phyloP scores from a whole-genome alignment of 2,329 filamentous ascomycete genomes.

The Ophiostoma australiae region DNA sequence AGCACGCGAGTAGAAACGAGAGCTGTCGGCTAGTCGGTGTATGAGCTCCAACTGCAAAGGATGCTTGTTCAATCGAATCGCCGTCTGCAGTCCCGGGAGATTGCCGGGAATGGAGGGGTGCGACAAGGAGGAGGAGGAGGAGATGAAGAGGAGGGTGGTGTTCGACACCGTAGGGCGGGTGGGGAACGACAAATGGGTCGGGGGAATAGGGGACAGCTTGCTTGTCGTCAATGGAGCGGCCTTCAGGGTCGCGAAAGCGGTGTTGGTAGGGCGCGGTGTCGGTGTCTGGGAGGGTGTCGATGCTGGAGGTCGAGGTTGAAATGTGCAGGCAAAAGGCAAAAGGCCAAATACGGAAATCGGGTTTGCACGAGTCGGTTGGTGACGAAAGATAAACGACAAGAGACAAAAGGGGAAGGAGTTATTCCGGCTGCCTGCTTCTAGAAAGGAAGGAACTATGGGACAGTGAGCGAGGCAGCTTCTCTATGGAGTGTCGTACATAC shows the following conservation, averaged over 20 bases:
- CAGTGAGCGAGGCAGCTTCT: background rate
- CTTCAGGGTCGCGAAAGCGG: background rate
- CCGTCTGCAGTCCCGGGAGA: background rate
- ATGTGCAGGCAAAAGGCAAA: background rate
- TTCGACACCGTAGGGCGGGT: slow-evolving; percentile 1
- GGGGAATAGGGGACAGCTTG: slow-evolving; percentile 11
- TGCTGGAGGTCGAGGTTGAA: background rate
- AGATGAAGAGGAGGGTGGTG: slow-evolving; percentile 5
- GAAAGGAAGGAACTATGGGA: slow-evolving; percentile 12
- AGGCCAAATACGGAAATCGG: background rate
- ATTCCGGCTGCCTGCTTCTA: slow-evolving; percentile 21
- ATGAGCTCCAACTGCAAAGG: background rate
- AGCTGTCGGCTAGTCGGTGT: background rate
- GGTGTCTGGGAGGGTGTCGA: background rate
- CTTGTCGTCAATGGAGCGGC: background rate
- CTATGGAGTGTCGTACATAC: background rate
- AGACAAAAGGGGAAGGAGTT: slow-evolving; percentile 18
- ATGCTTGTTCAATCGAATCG: background rate
- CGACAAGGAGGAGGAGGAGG: background rate
- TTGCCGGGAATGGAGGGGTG: slow-evolving; percentile 5
- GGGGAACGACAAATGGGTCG: slow-evolving; percentile 6
- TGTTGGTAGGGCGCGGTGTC: background rate
- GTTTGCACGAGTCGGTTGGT: background rate
- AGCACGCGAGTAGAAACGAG: background rate
- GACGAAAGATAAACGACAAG: background rate